These are phyloP conservation scores for Trametopsis cervina DNA, from an alignment of 768 basidiomycete species.

Conservation along the genomic window DNA sequence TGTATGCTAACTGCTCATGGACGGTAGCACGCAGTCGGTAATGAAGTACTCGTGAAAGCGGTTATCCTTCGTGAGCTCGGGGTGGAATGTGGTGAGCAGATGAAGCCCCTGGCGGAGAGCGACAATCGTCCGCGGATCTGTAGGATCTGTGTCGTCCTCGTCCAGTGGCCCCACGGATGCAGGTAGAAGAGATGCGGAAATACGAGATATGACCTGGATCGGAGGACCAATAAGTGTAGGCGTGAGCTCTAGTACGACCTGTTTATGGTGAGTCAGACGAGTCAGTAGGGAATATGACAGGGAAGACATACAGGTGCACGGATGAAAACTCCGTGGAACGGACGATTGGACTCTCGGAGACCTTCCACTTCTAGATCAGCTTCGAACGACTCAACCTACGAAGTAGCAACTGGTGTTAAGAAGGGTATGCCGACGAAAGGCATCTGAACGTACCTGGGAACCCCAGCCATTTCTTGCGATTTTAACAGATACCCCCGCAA, in stretches of 20 bases:
- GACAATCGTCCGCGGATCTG: conserved; percentile 65
- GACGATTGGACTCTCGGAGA: conserved; percentile 47
- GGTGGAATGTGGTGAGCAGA: conserved; percentile 89
- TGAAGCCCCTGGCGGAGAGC: conserved; percentile 81
- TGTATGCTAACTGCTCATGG: background rate
- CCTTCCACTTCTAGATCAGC: conserved; percentile 59
- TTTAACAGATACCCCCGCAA: conserved; percentile 73
- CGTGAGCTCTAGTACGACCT: conserved; percentile 60
- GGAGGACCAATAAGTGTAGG: conserved; percentile 43
- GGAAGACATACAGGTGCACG: conserved; percentile 69
- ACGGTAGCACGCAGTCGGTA: conserved; percentile 50
- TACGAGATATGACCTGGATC: conserved; percentile 63
- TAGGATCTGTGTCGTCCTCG: conserved; percentile 37
- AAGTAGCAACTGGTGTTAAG: background rate
- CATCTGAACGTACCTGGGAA: conserved; percentile 56
- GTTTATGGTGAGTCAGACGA: conserved; percentile 4
- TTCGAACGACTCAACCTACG: conserved; percentile 87
- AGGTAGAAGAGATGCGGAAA: conserved; percentile 48
- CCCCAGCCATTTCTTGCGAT: conserved; percentile 92
- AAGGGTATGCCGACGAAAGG: background rate
- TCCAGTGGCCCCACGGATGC: conserved; percentile 32
- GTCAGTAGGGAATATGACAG: conserved; percentile 2
- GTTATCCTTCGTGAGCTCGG: conserved; percentile 81
- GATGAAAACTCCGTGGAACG: conserved; percentile 87
- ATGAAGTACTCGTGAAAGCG: conserved; percentile 93